Conservation (phyloP, 1,284 basidiomycete genomes). For the Tremellales sp. region DNA sequence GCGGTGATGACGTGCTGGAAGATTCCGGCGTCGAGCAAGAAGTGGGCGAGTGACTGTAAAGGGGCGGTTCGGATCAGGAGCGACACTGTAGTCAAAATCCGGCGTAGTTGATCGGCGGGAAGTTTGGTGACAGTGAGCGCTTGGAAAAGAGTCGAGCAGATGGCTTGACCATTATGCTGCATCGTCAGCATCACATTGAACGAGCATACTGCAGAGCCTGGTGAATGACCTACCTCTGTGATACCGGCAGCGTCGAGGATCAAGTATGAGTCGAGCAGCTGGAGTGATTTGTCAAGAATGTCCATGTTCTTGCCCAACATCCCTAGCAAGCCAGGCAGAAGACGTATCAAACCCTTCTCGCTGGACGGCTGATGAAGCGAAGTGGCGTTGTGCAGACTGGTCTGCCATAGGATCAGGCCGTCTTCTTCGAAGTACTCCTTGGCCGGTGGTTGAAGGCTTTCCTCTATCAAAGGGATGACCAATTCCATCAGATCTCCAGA, state of each 20-base stretch:
- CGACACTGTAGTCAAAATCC: conserved; percentile 32
- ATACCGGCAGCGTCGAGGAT: conserved; percentile 65
- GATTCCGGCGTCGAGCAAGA: conserved; percentile 39
- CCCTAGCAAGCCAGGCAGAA: conserved; percentile 63
- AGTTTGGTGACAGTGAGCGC: conserved; percentile 28
- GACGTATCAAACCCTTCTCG: conserved; percentile 56
- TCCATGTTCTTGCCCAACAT: conserved; percentile 70
- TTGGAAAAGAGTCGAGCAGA: conserved; percentile 32
- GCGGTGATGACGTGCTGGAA: conserved; percentile 39
- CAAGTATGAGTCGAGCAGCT: conserved; percentile 75
- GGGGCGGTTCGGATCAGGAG: conserved; percentile 34
- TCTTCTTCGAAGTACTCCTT: conserved; percentile 73
- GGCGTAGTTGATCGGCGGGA: conserved; percentile 23
- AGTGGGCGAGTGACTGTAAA: conserved; percentile 26
- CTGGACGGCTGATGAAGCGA: conserved; percentile 52
- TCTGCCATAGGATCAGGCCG: conserved; percentile 69
- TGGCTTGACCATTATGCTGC: conserved; percentile 20
- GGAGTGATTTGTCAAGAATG: conserved; percentile 62
- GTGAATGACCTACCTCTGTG: conserved; percentile 57
- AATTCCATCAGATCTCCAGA: conserved; percentile 48
- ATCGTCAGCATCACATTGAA: neutral
- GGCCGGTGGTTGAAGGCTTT: conserved; percentile 63
- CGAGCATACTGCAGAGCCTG: neutral
- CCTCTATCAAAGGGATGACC: conserved; percentile 69
- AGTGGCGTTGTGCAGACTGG: conserved; percentile 64